A percentile compares a stretch with the other conserved stretches of the same genome.
Evolutionary conservation across 2,329 filamentous ascomycete genomes (phyloP).

Genomic region (Conoideocrella luteorostrata): DNA sequence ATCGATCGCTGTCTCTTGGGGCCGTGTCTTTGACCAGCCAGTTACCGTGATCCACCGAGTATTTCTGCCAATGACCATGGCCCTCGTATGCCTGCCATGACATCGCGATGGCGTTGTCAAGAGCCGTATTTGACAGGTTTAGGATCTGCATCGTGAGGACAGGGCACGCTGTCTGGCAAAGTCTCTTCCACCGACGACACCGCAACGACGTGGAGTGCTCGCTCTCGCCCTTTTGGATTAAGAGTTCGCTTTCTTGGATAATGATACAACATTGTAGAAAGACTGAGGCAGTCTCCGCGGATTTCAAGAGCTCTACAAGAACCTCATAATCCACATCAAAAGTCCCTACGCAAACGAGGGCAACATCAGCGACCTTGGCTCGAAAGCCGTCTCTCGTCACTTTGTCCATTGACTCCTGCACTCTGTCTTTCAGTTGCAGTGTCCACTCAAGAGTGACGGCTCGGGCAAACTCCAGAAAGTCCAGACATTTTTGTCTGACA

Average conservation of each 20-base stretch:
- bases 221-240: neutral
- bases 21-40: slow-evolving; percentile 1
- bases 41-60: neutral
- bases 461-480: neutral
- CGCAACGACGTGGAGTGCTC: neutral
- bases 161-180: slow-evolving; percentile 1
- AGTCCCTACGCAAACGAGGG: neutral
- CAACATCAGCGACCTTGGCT: neutral
- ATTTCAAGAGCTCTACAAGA: neutral
- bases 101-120: neutral
- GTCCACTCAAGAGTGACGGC: neutral
- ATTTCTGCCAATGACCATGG: neutral
- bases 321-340: neutral
- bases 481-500: neutral
- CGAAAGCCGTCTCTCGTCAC: neutral
- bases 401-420: neutral
- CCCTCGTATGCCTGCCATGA: slow-evolving; percentile 2
- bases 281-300: neutral
- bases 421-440: neutral
- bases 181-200: neutral
- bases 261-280: slow-evolving; percentile 2
- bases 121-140: neutral
- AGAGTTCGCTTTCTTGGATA: neutral
- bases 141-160: neutral
- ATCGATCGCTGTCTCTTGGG: neutral